These are phyloP conservation scores for Dunaliella primolecta DNA, from an alignment of 139 green algal species.

Conservation along the genomic window DNA sequence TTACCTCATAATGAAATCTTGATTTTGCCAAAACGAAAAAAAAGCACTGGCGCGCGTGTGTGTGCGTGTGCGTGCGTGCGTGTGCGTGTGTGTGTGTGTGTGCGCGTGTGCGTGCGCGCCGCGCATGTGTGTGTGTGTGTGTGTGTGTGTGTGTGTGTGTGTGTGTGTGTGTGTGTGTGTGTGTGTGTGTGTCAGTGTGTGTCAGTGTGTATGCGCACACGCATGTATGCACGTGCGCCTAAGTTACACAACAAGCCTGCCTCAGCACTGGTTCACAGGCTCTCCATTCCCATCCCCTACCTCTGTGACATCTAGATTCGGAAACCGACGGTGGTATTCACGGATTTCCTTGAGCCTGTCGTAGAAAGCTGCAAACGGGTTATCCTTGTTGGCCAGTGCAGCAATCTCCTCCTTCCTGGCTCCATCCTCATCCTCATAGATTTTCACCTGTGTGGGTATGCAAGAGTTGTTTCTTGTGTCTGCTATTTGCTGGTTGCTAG, in stretches of 20 bases:
- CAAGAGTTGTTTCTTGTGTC: too few relatives aligned
- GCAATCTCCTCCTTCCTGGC: slow-evolving; percentile 88
- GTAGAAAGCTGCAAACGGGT: slow-evolving; percentile 80
- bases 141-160: not conserved
- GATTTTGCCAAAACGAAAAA: too few relatives aligned
- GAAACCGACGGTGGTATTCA: slow-evolving; percentile 78
- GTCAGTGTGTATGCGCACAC: not conserved
- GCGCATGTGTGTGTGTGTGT: too few relatives aligned
- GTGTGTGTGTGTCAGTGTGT: not conserved
- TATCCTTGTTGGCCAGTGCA: slow-evolving; percentile 61
- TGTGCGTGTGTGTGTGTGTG: too few relatives aligned
- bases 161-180: slow-evolving; percentile 8
- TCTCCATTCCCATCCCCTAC: slow-evolving; percentile 24
- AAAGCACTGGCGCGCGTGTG: too few relatives aligned
- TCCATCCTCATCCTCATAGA: slow-evolving; percentile 88
- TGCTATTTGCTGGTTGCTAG: too few relatives aligned
- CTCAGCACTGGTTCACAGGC: too few relatives aligned
- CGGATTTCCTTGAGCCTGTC: slow-evolving; percentile 86
- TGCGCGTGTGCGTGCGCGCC: too few relatives aligned
- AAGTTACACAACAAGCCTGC: slow-evolving; percentile 1
- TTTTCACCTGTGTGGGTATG: slow-evolving; percentile 46
- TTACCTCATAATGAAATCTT: too few relatives aligned
- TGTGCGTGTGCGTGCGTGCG: too few relatives aligned
- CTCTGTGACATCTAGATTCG: slow-evolving; percentile 67
- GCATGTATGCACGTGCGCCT: not conserved